These are phyloP conservation scores for Waltergamsia citrina DNA, from an alignment of 2,329 filamentous ascomycete species.

Conservation along the genomic window DNA sequence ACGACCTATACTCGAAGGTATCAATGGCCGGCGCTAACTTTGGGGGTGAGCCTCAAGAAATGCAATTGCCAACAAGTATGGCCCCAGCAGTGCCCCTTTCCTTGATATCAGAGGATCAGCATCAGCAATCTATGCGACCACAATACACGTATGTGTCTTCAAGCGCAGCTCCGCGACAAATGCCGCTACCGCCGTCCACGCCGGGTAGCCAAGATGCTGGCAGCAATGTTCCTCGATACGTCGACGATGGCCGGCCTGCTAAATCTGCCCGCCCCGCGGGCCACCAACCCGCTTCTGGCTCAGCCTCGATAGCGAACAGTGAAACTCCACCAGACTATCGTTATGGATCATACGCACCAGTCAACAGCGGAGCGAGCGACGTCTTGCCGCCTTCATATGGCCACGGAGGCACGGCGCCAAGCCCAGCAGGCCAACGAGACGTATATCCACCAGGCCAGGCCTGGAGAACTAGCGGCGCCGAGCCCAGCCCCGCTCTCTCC, in stretches of 20 bases:
- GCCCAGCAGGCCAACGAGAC: slow-evolving; percentile 28
- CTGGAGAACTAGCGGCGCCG: slow-evolving; percentile 42
- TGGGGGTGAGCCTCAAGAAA: slow-evolving; percentile 41
- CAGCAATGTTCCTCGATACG: slow-evolving; percentile 46
- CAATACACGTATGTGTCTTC: slow-evolving; percentile 46
- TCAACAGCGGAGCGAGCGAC: slow-evolving; percentile 18
- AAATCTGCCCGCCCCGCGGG: slow-evolving; percentile 47
- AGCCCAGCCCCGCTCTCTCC: slow-evolving; percentile 30
- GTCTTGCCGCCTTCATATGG: slow-evolving; percentile 19
- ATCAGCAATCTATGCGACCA: slow-evolving; percentile 36
- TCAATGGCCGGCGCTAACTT: slow-evolving; percentile 37
- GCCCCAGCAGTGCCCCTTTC: slow-evolving; percentile 41
- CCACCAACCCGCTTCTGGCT: slow-evolving; percentile 44
- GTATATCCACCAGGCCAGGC: slow-evolving; percentile 42
- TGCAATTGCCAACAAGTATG: slow-evolving; percentile 44
- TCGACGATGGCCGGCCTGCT: slow-evolving; percentile 45
- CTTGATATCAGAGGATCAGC: slow-evolving; percentile 36
- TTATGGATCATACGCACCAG: slow-evolving; percentile 34
- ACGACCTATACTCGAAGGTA: slow-evolving; percentile 43
- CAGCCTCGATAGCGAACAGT: slow-evolving; percentile 35
- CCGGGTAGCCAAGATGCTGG: slow-evolving; percentile 30
- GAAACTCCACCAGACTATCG: slow-evolving; percentile 46
- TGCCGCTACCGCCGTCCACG: slow-evolving; percentile 28
- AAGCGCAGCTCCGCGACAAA: slow-evolving; percentile 38
- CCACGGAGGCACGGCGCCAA: slow-evolving; percentile 17